Percentiles rank a stretch among this genome's conserved stretches.
Evolutionary conservation across 2,329 filamentous ascomycete genomes (phyloP).

Genomic region (Sordariomycetes sp.): DNA sequence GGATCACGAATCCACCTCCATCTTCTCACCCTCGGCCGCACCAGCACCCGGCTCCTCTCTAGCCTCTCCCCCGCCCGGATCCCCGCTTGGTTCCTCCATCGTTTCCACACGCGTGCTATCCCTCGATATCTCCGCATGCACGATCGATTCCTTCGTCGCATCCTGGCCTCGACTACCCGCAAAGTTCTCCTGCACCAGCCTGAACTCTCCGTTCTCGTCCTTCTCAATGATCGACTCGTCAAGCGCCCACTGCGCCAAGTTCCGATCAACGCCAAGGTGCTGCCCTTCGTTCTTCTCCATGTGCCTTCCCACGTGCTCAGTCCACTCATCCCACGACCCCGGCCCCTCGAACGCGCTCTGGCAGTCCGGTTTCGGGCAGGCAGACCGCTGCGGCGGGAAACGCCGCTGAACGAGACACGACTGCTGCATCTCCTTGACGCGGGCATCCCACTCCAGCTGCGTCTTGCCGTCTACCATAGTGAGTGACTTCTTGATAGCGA

Average conservation of each 20-base stretch:
- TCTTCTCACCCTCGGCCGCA: conserved; percentile 3
- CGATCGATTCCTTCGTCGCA: conserved; percentile 11
- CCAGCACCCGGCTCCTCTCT: not conserved
- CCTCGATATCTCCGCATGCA: conserved; percentile 6
- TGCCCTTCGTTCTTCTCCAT: conserved; percentile 64
- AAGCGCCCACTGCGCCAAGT: conserved; percentile 51
- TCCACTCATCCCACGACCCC: conserved; percentile 78
- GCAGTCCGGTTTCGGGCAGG: conserved; percentile 65
- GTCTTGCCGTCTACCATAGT: conserved; percentile 48
- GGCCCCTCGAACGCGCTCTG: conserved; percentile 57
- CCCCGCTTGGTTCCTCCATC: not conserved
- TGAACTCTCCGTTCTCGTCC: conserved; percentile 44
- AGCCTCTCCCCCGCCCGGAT: not conserved
- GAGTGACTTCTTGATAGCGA: conserved; percentile 47
- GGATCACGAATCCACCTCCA: conserved; percentile 6
- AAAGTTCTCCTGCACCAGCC: conserved; percentile 20
- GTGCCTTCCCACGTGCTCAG: conserved; percentile 85
- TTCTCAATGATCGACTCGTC: conserved; percentile 53
- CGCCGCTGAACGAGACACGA: conserved; percentile 65
- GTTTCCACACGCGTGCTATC: conserved; percentile 3
- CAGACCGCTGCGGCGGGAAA: conserved; percentile 57
- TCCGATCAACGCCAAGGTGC: conserved; percentile 43
- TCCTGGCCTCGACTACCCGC: conserved; percentile 3
- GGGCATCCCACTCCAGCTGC: conserved; percentile 51
- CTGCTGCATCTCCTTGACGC: conserved; percentile 59